A percentile compares a stretch with the other conserved stretches of the same genome.
phyloP scores from a whole-genome alignment of 768 basidiomycete genomes.

The Kwoniella pini region DNA sequence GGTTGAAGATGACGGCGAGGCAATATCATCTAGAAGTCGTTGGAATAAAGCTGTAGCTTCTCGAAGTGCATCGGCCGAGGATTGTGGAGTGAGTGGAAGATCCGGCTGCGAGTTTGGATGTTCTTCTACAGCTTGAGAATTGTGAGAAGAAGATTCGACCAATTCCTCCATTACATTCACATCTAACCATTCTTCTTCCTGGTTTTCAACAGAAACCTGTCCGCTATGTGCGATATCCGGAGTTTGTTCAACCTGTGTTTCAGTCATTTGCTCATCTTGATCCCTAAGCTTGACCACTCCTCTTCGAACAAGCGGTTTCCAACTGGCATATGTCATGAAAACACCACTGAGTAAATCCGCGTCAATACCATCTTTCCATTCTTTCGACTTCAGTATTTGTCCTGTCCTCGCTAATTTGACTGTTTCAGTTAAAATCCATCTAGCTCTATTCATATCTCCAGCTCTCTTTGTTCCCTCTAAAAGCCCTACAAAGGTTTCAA shows the following conservation, averaged over 20 bases:
- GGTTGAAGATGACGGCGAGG: constrained; percentile 4
- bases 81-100: constrained; percentile 61
- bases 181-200: constrained; percentile 22
- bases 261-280: too few relatives aligned
- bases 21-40: constrained; percentile 62
- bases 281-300: constrained; percentile 57
- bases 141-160: constrained; percentile 3
- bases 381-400: constrained; percentile 4
- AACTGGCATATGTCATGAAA: constrained; percentile 84
- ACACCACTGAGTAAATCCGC: constrained; percentile 76
- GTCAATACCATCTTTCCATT: constrained; percentile 56
- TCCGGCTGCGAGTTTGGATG: not conserved
- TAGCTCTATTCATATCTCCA: constrained; percentile 75
- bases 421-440: constrained; percentile 91
- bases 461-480: constrained; percentile 84
- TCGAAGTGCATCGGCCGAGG: constrained; percentile 66
- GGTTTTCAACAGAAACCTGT: too few relatives aligned
- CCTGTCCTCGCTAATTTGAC: constrained; percentile 55
- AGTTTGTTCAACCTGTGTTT: too few relatives aligned
- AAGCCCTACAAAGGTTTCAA: constrained; percentile 74
- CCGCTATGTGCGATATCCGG: too few relatives aligned
- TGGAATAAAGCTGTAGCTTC: constrained; percentile 70
- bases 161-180: constrained; percentile 17
- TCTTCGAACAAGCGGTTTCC: constrained; percentile 69
- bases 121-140: not conserved